These are phyloP conservation scores for Chlorella vulgaris DNA, from an alignment of 139 green algal genomes.

Conservation along the genomic window DNA sequence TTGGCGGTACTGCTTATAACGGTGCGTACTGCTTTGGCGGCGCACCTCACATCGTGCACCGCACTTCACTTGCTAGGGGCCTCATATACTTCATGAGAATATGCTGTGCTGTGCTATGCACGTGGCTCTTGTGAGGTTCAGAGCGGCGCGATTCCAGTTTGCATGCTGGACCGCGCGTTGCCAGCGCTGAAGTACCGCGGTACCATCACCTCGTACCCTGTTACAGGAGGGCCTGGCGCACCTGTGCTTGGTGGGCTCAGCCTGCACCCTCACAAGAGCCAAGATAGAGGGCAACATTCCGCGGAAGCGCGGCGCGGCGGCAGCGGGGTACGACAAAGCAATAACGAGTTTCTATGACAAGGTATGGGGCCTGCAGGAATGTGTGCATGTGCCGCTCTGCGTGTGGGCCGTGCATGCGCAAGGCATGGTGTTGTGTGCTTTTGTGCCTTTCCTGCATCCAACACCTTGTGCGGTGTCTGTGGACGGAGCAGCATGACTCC, in stretches of 20 bases:
- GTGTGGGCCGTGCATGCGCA: not conserved
- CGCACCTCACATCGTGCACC: not conserved
- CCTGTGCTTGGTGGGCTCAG: constrained; percentile 88
- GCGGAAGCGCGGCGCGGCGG: constrained; percentile 86
- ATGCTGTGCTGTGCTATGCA: too few species aligned
- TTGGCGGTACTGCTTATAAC: constrained; percentile 92
- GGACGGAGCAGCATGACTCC: not conserved
- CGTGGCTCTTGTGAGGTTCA: too few species aligned
- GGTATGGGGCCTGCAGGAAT: not conserved
- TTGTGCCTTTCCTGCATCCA: too few species aligned
- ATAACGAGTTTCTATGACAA: constrained; percentile 77
- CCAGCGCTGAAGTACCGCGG: not conserved
- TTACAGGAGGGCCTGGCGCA: constrained; percentile 89
- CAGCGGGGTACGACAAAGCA: constrained; percentile 89
- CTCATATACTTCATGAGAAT: too few species aligned
- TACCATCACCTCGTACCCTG: not conserved
- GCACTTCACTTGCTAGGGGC: too few species aligned
- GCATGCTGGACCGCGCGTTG: too few species aligned
- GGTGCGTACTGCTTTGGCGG: constrained; percentile 32
- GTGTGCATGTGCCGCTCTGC: too few species aligned
- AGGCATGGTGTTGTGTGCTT: not conserved
- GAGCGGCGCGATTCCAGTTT: too few species aligned
- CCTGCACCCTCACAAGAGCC: constrained; percentile 73
- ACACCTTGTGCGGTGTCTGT: too few species aligned
- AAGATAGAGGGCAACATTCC: constrained; percentile 91